Conservation (phyloP, 495 filamentous ascomycete genomes). For the Aspergillus kassunensis region DNA sequence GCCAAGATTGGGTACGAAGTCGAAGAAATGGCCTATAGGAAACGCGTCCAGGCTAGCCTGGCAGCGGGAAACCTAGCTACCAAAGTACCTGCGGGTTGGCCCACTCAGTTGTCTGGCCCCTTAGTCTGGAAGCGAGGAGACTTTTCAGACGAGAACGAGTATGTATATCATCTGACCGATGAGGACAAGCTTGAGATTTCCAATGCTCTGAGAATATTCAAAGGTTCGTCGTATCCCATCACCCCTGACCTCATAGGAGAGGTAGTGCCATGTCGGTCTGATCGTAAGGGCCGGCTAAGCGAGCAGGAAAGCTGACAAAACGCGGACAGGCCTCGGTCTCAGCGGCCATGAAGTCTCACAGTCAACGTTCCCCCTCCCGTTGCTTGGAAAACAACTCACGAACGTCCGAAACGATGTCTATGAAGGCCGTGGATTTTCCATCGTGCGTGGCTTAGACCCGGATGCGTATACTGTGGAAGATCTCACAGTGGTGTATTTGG, state of each 20-base stretch:
- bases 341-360: constrained; percentile 11
- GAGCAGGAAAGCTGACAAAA: constrained; percentile 2
- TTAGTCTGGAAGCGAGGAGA: constrained; percentile 7
- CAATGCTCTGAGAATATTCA: constrained; percentile 7
- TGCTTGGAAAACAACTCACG: constrained; percentile 11
- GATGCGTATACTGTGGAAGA: constrained; percentile 40
- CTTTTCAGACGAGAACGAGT: constrained; percentile 11
- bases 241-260: neutral
- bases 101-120: constrained; percentile 12
- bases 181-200: constrained; percentile 13
- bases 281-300: neutral
- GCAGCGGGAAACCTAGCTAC: constrained; percentile 6
- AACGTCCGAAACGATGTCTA: constrained; percentile 20
- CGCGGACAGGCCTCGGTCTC: constrained; percentile 5
- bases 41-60: constrained; percentile 11
- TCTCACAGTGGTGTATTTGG: constrained; percentile 46
- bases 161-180: constrained; percentile 14
- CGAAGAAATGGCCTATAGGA: constrained; percentile 14
- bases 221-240: constrained; percentile 8
- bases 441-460: constrained; percentile 46
- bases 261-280: neutral
- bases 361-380: constrained; percentile 18
- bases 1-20: constrained; percentile 14
- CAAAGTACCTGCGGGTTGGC: constrained; percentile 11
- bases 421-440: constrained; percentile 41